A percentile compares a stretch with the other conserved stretches of the same genome.
These are phyloP conservation scores for Tripterygium wilfordii DNA, from an alignment of 177 flowering plant genomes.

Conservation along the genomic window DNA sequence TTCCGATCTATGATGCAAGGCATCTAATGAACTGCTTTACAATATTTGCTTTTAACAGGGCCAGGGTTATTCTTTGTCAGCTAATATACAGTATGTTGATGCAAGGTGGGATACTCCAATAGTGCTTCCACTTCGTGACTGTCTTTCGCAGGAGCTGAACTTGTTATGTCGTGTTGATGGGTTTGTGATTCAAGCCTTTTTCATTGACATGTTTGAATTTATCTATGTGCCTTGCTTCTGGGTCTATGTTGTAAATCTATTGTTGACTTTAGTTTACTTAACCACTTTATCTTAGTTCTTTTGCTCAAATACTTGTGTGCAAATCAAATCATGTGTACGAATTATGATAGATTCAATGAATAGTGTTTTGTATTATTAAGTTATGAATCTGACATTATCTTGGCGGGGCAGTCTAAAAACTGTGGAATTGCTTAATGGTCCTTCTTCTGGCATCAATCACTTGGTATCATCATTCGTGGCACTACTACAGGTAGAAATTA, in stretches of 20 bases:
- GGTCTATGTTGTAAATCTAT: background rate
- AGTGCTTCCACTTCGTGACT: conserved; percentile 94
- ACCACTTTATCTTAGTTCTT: too few species aligned
- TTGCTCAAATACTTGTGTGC: background rate
- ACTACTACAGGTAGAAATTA: conserved; percentile 55
- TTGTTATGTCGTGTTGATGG: conserved; percentile 69
- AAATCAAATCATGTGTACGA: background rate
- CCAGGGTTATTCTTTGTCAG: conserved; percentile 88
- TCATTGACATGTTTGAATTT: background rate
- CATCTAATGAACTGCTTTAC: too few species aligned
- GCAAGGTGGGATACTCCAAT: conserved; percentile 87
- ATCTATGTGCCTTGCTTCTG: background rate
- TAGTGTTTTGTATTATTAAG: background rate
- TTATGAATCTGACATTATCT: conserved; percentile 16
- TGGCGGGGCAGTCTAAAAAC: conserved; percentile 77
- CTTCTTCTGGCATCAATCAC: conserved; percentile 63
- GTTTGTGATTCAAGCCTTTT: conserved; percentile 28
- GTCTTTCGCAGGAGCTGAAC: conserved; percentile 70
- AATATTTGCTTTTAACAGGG: conserved; percentile 54
- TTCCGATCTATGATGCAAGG: too few species aligned
- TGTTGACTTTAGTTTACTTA: background rate
- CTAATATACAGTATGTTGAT: conserved; percentile 94
- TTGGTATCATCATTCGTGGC: conserved; percentile 82
- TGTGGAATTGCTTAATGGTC: conserved; percentile 30
- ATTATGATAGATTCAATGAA: too few species aligned